phyloP scores from a whole-genome alignment of 83 land plant species.

The Picea abies region DNA sequence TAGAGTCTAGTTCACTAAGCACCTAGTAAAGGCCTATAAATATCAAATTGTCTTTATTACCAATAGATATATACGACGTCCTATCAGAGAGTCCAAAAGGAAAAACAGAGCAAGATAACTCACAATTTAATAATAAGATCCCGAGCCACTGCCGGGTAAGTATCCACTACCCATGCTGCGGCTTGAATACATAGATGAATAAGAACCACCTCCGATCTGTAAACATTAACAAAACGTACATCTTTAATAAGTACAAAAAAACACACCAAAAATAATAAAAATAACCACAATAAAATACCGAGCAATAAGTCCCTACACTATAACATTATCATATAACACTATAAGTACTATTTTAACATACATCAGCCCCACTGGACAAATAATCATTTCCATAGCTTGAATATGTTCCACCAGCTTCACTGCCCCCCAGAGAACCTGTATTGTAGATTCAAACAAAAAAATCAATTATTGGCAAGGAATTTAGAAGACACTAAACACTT shows the following conservation, averaged over 20 bases:
- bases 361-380: conserved; percentile 58
- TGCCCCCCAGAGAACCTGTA: conserved; percentile 54
- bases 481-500: not conserved
- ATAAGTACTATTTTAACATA: conserved; percentile 16
- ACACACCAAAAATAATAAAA: not conserved
- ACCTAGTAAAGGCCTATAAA: too few species aligned
- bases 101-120: not conserved
- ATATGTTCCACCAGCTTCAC: too few species aligned
- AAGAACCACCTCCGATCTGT: conserved; percentile 62
- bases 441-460: not conserved
- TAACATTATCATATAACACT: too few species aligned
- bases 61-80: too few species aligned
- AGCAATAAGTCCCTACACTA: not conserved
- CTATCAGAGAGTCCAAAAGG: too few species aligned
- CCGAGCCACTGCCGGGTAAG: conserved; percentile 56
- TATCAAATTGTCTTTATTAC: too few species aligned
- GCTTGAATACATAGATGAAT: conserved; percentile 61
- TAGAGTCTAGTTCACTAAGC: too few species aligned
- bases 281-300: not conserved
- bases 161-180: conserved; percentile 60
- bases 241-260: not conserved
- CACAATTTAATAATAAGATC: conserved; percentile 57
- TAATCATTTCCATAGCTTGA: conserved; percentile 56
- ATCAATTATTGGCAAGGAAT: not conserved
- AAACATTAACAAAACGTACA: not conserved